phyloP scores from a whole-genome alignment of 2,329 filamentous ascomycete species.

The Cladosporium oxysporum region DNA sequence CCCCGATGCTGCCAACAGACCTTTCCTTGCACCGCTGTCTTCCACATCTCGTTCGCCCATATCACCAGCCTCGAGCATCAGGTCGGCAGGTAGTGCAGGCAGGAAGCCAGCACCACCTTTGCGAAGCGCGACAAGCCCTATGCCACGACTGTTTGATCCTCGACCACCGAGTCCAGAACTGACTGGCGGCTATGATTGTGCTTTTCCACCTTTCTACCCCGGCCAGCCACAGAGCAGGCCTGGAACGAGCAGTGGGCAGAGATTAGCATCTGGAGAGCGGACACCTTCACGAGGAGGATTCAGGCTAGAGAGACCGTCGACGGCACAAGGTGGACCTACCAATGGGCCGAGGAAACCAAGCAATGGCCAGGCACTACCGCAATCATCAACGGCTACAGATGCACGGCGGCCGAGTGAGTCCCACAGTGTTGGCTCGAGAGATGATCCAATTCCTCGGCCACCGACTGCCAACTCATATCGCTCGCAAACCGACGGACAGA shows the following conservation, averaged over 20 bases:
- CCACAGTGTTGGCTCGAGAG: constrained; percentile 3
- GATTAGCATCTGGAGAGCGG: constrained; percentile 31
- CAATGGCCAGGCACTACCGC: not conserved
- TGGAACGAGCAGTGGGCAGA: constrained; percentile 28
- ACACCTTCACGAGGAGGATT: constrained; percentile 30
- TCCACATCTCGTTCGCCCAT: constrained; percentile 59
- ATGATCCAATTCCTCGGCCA: constrained; percentile 3
- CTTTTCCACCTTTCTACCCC: constrained; percentile 55
- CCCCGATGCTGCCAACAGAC: constrained; percentile 33
- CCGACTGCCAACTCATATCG: constrained; percentile 8
- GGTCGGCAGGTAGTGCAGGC: constrained; percentile 29
- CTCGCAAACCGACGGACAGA: constrained; percentile 19
- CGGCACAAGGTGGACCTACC: constrained; percentile 4
- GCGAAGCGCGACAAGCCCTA: constrained; percentile 35
- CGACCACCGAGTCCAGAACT: constrained; percentile 45
- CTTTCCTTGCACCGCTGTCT: constrained; percentile 32
- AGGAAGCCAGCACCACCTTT: constrained; percentile 28
- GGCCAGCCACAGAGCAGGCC: constrained; percentile 19
- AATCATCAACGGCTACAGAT: not conserved
- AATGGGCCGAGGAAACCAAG: constrained; percentile 18
- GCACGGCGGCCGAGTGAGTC: constrained; percentile 6
- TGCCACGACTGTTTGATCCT: constrained; percentile 34
- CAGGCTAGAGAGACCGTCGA: constrained; percentile 26
- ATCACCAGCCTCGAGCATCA: constrained; percentile 37
- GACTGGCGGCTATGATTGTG: constrained; percentile 49